These are phyloP conservation scores for Colletotrichum nymphaeae DNA, from an alignment of 2,329 filamentous ascomycete species.

Conservation along the genomic window DNA sequence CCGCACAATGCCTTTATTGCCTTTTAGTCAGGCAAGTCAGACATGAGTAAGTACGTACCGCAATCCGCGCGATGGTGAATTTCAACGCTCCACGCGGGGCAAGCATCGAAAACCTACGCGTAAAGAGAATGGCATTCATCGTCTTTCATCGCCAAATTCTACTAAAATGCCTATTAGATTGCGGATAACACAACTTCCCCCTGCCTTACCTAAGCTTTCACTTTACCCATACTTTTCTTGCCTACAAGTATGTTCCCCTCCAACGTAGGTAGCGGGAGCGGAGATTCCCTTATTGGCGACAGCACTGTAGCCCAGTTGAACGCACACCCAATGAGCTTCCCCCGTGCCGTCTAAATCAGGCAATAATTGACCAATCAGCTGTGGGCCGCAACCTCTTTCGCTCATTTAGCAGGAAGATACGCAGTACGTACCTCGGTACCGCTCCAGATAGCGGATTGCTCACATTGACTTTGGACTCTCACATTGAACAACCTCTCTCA, in stretches of 20 bases:
- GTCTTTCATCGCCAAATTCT: neutral
- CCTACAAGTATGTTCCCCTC: neutral
- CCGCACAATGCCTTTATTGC: neutral
- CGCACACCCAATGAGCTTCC: slow-evolving; percentile 11
- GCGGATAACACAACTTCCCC: neutral
- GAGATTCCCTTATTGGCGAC: slow-evolving; percentile 33
- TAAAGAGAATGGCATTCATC: neutral
- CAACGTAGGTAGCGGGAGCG: slow-evolving; percentile 10
- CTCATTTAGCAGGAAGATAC: too few relatives aligned
- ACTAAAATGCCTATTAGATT: neutral
- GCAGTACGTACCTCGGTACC: neutral
- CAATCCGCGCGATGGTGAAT: neutral
- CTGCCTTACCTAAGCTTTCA: neutral
- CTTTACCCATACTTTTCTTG: neutral
- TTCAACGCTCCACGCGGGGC: neutral
- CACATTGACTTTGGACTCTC: neutral
- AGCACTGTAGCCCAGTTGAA: neutral
- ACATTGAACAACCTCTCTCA: neutral
- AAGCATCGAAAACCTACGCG: neutral
- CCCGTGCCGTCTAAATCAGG: slow-evolving; percentile 22
- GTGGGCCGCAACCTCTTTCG: slow-evolving; percentile 8
- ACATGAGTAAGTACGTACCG: too few relatives aligned
- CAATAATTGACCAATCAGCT: slow-evolving; percentile 32
- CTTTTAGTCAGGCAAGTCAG: neutral
- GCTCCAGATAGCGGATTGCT: slow-evolving; percentile 8